Percentiles rank a stretch among this genome's conserved stretches.
Evolutionary conservation across 495 filamentous ascomycete species (phyloP).

Genomic region (Hyaloscypha variabilis): DNA sequence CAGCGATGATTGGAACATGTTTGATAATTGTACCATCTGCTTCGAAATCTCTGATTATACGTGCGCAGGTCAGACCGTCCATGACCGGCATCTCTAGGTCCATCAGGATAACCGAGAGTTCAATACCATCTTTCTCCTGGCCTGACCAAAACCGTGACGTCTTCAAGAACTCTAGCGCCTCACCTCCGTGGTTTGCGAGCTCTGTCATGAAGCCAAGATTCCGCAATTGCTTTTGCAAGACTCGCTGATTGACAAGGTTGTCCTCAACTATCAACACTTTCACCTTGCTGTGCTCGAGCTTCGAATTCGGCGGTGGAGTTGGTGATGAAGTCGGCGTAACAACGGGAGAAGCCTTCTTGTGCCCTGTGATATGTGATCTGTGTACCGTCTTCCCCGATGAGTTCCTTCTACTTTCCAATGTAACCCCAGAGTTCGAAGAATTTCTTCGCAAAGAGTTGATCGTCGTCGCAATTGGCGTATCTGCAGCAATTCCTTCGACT

Average conservation of each 20-base stretch:
- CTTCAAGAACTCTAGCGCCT: conserved; percentile 62
- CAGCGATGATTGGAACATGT: conserved; percentile 74
- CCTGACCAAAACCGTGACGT: conserved; percentile 50
- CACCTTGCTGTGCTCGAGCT: conserved; percentile 31
- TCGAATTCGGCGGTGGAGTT: conserved; percentile 22
- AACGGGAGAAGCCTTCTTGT: conserved; percentile 9
- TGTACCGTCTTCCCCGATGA: conserved; percentile 18
- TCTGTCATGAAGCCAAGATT: conserved; percentile 69
- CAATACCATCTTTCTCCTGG: conserved; percentile 22
- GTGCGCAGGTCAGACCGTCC: conserved; percentile 73
- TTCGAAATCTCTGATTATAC: conserved; percentile 66
- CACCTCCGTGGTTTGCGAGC: conserved; percentile 79
- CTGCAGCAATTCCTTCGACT: conserved; percentile 17
- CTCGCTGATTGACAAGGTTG: conserved; percentile 79
- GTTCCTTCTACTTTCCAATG: conserved; percentile 23
- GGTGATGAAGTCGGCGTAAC: conserved; percentile 5
- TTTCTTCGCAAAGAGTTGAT: conserved; percentile 20
- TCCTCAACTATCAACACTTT: conserved; percentile 78
- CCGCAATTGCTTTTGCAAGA: conserved; percentile 70
- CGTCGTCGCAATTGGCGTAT: conserved; percentile 24
- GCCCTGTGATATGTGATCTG: conserved; percentile 21
- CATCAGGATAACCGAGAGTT: conserved; percentile 69
- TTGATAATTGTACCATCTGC: conserved; percentile 45
- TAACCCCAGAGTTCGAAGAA: conserved; percentile 20
- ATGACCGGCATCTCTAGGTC: conserved; percentile 88